These are phyloP conservation scores for Acanthamoeba royreba DNA, from an alignment of 208 protist genomes.

Conservation along the genomic window DNA sequence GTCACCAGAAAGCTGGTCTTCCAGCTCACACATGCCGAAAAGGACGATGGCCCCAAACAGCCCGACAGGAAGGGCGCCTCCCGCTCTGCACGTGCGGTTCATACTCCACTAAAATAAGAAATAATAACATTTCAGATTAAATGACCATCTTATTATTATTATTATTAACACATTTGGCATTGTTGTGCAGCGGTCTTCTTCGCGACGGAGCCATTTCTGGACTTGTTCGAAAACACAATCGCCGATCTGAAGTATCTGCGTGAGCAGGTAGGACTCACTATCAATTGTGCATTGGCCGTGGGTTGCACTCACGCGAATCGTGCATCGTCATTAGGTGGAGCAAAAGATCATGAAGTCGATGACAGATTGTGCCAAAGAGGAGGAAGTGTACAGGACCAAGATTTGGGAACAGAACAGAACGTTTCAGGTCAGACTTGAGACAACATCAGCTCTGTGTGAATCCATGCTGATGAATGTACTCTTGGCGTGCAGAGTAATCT, in stretches of 20 bases:
- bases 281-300: not conserved
- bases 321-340: not conserved
- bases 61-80: no score
- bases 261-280: not conserved
- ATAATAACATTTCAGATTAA: no score
- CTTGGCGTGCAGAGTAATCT: not conserved
- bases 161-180: not conserved
- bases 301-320: not conserved
- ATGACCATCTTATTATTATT: not conserved
- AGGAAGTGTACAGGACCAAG: not conserved
- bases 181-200: not conserved
- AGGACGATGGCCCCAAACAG: not conserved
- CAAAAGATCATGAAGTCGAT: not conserved
- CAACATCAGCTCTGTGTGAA: not conserved
- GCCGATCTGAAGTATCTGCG: conserved; percentile 1
- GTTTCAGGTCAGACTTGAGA: not conserved
- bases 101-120: no score
- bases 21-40: not conserved
- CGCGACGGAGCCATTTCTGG: not conserved
- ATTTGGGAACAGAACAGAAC: not conserved
- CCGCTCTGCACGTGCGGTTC: no score
- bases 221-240: conserved; percentile 12
- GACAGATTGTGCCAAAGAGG: not conserved
- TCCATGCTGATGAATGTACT: not conserved
- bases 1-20: not conserved